phyloP scores from a whole-genome alignment of 2,329 filamentous ascomycete species.

The Paecilomyces sp. region DNA sequence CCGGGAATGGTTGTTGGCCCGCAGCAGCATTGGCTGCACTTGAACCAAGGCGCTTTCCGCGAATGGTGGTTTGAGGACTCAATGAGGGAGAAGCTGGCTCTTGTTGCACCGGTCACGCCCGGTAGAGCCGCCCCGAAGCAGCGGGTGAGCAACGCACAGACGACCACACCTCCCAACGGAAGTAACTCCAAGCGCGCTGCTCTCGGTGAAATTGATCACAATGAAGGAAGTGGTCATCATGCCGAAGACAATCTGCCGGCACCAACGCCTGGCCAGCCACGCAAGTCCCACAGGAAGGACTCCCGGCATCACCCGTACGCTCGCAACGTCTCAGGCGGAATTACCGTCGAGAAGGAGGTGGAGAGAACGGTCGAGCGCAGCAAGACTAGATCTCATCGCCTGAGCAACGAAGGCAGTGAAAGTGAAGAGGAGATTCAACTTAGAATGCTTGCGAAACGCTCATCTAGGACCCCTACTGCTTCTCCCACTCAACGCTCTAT shows the following conservation, averaged over 20 bases:
- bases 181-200: slow-evolving; percentile 70
- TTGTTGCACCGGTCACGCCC: slow-evolving; percentile 51
- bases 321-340: slow-evolving; percentile 44
- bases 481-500: slow-evolving; percentile 59
- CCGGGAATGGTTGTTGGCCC: slow-evolving; percentile 98
- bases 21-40: slow-evolving; percentile 96
- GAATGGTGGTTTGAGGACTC: slow-evolving; percentile 87
- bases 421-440: slow-evolving; percentile 79
- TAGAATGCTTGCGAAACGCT: slow-evolving; percentile 61
- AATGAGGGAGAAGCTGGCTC: slow-evolving; percentile 75
- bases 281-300: slow-evolving; percentile 76
- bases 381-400: slow-evolving; percentile 47
- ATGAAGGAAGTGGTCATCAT: slow-evolving; percentile 47
- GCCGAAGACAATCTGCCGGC: slow-evolving; percentile 84
- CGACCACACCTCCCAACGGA: slow-evolving; percentile 77
- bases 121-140: slow-evolving; percentile 49
- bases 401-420: slow-evolving; percentile 54
- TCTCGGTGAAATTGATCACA: slow-evolving; percentile 88
- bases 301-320: slow-evolving; percentile 67
- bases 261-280: slow-evolving; percentile 89
- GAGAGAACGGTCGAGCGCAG: slow-evolving; percentile 27
- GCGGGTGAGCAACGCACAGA: slow-evolving; percentile 60
- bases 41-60: slow-evolving; percentile 95
- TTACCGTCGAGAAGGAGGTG: slow-evolving; percentile 29
- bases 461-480: slow-evolving; percentile 60